Evolutionary conservation across 768 basidiomycete genomes (phyloP), one percentile per base, ranked within the genome.

Genomic region (Tylopilus cervinicoccineus): DNA sequence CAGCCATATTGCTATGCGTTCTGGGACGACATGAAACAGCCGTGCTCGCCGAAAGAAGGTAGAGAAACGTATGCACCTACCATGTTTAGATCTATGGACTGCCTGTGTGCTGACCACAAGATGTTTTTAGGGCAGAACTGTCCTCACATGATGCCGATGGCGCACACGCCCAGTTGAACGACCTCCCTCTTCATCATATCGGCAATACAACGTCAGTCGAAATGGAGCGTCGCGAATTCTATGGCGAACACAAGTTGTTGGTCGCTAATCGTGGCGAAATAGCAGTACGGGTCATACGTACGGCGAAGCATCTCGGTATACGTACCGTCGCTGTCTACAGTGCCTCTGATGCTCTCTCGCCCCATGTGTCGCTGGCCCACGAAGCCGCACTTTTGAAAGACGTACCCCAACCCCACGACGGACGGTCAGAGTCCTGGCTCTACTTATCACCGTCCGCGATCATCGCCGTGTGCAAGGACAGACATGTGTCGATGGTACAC

Each of bases 191-290:
- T 17, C n/a, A 6, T 11, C 7, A 7, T 17, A 34, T n/a, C 33
- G 6, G 7, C n/a, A 17, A 34, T 16, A 17, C 37, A 20, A 38
- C 34, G 7, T 16, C 17, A 22, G 22, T 37, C 34, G 38, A 41
- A 8, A 56, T 56, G 63, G 26, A 41, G 4, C 52, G 46, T 38
- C 54, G 50, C 33, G 12, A 40, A 28, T 29, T 52, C 16, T 63
- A 63, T 28, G 44, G 54, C 4, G 40, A 49, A 16, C 75, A 80
- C 52, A 81, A 76, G 51, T 68, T 85, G 0, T 74, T 86, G 51
- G 69, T 88, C 50, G 83, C 82, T 20, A 86, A 88, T 62, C 78
- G 84, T 20, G 85, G 84, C 37, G 85, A 88, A 62, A 86, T 87
- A 43, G 84, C 83, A 9, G 70, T 80, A 13, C 78, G 84, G 9